phyloP scores from a whole-genome alignment of 305 asterid species.

The Withania somnifera region DNA sequence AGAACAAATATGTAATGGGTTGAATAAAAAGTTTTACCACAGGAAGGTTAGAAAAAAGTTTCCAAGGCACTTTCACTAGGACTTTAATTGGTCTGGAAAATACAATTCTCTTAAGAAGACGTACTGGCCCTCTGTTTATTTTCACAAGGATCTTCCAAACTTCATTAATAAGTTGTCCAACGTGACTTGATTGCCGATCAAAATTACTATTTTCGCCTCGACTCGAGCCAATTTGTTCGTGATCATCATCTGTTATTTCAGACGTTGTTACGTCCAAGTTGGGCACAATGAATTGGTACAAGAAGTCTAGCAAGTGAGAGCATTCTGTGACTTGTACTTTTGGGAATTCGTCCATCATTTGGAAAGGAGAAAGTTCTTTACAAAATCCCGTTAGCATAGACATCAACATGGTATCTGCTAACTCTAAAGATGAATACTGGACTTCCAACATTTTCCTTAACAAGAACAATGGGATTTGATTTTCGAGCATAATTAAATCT shows the following conservation, averaged over 20 bases:
- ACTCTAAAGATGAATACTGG: conserved; percentile 1
- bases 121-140: not conserved
- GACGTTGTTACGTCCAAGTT: not conserved
- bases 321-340: not conserved
- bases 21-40: not conserved
- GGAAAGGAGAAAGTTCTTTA: conserved; percentile 10
- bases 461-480: conserved; percentile 13
- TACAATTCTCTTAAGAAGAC: not conserved
- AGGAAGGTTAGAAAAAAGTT: conserved; percentile 10
- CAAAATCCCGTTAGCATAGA: conserved; percentile 5
- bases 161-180: no score
- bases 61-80: conserved; percentile 14
- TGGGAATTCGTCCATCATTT: not conserved
- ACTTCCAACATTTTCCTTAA: conserved; percentile 7
- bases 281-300: conserved; percentile 3
- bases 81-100: conserved; percentile 9
- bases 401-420: not conserved
- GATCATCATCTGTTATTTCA: not conserved
- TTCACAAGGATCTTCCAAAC: conserved; percentile 1
- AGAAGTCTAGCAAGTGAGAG: conserved; percentile 3
- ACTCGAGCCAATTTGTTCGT: not conserved
- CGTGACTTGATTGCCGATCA: not conserved
- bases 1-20: conserved; percentile 6
- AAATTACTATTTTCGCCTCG: not conserved
- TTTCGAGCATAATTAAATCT: conserved; percentile 16